Conservation (phyloP, 2,329 filamentous ascomycete genomes). For the Pochonia chlamydosporia region DNA sequence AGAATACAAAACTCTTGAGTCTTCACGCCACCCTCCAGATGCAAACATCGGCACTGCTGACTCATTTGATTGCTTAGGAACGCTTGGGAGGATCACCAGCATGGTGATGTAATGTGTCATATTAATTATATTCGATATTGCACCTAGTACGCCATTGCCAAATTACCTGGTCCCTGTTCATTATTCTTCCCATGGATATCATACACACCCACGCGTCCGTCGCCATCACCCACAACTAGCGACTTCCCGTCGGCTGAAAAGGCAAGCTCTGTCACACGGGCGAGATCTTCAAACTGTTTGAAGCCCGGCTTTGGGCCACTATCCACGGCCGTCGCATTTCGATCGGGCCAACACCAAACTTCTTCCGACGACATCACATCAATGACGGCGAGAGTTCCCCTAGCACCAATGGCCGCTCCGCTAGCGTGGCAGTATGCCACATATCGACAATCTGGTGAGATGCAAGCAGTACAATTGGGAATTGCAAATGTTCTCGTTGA, state of each 20-base stretch:
- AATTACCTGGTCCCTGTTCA: background rate
- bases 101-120: too few species aligned
- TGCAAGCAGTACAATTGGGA: constrained; percentile 30
- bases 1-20: too few species aligned
- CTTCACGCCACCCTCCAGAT: too few species aligned
- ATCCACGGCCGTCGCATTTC: constrained; percentile 18
- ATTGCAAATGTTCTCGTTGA: constrained; percentile 33
- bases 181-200: constrained; percentile 21
- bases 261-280: constrained; percentile 28
- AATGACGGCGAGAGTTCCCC: constrained; percentile 29
- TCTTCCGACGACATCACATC: constrained; percentile 30
- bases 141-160: background rate
- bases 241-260: constrained; percentile 32
- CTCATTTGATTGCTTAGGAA: too few species aligned
- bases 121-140: background rate
- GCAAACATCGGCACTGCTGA: too few species aligned
- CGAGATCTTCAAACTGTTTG: constrained; percentile 27
- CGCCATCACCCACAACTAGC: constrained; percentile 27
- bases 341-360: constrained; percentile 33
- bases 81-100: too few species aligned
- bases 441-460: constrained; percentile 34
- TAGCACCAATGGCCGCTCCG: constrained; percentile 23
- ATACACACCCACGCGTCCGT: constrained; percentile 30
- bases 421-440: constrained; percentile 33
- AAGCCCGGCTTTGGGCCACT: constrained; percentile 18